Base-by-base conservation (phyloP, 371 early-diverging fungal genomes). In the Massospora cicadina region DNA sequence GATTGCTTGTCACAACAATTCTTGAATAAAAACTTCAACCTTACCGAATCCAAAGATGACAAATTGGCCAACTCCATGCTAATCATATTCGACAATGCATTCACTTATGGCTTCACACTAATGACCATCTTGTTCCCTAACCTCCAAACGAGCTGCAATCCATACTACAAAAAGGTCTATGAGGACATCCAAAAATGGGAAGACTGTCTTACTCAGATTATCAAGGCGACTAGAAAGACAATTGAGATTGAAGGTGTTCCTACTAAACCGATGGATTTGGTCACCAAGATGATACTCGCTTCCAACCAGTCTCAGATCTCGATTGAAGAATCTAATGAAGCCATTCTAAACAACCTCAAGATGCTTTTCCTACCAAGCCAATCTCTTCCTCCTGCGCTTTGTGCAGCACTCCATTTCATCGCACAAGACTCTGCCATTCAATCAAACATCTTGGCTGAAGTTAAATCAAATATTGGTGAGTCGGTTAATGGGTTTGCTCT, bases 321-420 rank as follows among this genome's bases (percentile, higher is more conserved):
- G 29, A 26, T 25, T 32, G 54, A 33, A 5, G 32, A 31, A 27
- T 31, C 56, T 23, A 57, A 64, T 21, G 31, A 54, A 26, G 64
- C 54, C 1, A 54, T 64, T 1, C 54, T 54, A 43, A 10, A 43
- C 43, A 43, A 43, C 43, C 43, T 43, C 43, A 43, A 43, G 43
- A 43, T 43, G 43, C 56, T 64, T 26, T 53, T 64, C 54, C n/a
- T 64, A 26, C 55, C 64, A 23, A 72, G 74, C 17, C 70, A 71
- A 12, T 74, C 72, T 29, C 74, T 72, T 1, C 69, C 74, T 29
- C 67, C 74, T 63, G 68, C 71, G 2, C 17, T 76, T 13, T 61
- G 69, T n/a, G 65, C 66, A 25, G 64, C 67, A 27, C 28, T 72
- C 27, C 66, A 69, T 33, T 59, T 29, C 58, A 58, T 74, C 17